Evolutionary conservation across 2,329 filamentous ascomycete species (phyloP), one percentile per base, ranked within the genome.

Genomic region (Neonectria sp.): DNA sequence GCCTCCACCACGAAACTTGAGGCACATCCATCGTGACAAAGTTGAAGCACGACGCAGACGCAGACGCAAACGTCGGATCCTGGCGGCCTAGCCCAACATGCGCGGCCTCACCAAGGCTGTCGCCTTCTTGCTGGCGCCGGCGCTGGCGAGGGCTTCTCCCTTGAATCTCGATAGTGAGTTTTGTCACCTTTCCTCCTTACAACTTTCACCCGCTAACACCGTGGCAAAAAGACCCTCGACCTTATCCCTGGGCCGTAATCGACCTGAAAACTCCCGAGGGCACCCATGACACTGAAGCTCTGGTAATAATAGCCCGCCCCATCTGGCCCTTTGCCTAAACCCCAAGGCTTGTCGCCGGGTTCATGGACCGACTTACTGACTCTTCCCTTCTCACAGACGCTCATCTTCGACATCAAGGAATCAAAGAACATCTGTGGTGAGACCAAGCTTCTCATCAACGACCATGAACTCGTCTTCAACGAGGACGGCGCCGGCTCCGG

Each of bases 361-460:
- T 46, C 35, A 29, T 48, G 6, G 8, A 46, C 33, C 61, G 51
- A 69, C 52, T 46, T 65, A 71, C 49, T 46, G 65, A 71, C 43
- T 68, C 56, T 15, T 49, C 25, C 15, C 37, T 15, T 49, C 21
- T 25, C 40, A 13, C 21, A 82, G 80, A 77, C 77, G 48, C 77
- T 88, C 55, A 79, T 80, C 52, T 73, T 88, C 53, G 81, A 86
- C 68, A 77, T 88, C 43, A 75, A 82, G 35, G 82, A 85, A 64
- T 84, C 85, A 11, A 77, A 78, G 11, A 75, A 80, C n/a, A 78
- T 82, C 29, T 88, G 86, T 71, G 85, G 82, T 3, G 79, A 65
- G 31, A 82, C 81, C 68, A 85, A 84, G 69, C 78, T 87, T 64
- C 83, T 81, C 21, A 73, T 89, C 65, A 84, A 87, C 73, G 84